Base-by-base conservation (phyloP, 2,329 filamentous ascomycete species). In the Diplocarpon rosae region DNA sequence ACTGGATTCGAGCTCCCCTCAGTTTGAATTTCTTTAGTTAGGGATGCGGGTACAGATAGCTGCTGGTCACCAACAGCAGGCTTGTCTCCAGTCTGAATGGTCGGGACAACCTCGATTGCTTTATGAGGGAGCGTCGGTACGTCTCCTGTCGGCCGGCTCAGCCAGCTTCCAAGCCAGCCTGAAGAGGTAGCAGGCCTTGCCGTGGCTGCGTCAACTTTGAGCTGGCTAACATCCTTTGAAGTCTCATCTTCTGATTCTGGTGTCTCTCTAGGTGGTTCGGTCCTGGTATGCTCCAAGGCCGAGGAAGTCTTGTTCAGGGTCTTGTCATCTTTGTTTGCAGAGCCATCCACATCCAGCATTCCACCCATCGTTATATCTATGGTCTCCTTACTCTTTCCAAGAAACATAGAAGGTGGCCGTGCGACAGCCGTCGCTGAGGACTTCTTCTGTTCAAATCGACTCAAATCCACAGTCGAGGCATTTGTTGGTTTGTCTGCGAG, bases 121-220 rank as follows among this genome's bases (percentile, higher is more conserved):
- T 44, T 39, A 14, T 52, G 43, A 16, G 37, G 16, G 11, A 37
- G 20, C 37, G 20, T 28, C n/a, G 41, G 16, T 5, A 41, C 20
- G 17, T 42, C 39, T 16, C 36, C 45, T 32, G 57, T 37, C 31
- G 67, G 52, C 32, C 59, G 59, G 8, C 61, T 59, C 32, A 74
- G 63, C 75, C 76, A 78, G 28, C 71, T 68, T 13, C 71, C 70
- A 12, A 78, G 59, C 76, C 75, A 79, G 15, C 72, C 66, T 20
- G 70, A 67, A 6, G 70, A 64, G 16, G 50, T 58, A 9, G 41
- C 38, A 15, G 59, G 58, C 20, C 46, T 43, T 28, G 46, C 37
- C n/a, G 50, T 12, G 10, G 24, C 13, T 20, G 37, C 16, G 27
- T 48, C 44, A 27, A 32, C 12, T 15, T 45, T 35, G 31, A 16